These are phyloP conservation scores for Aureobasidium sp. DNA, from an alignment of 2,329 filamentous ascomycete genomes.

Conservation along the genomic window DNA sequence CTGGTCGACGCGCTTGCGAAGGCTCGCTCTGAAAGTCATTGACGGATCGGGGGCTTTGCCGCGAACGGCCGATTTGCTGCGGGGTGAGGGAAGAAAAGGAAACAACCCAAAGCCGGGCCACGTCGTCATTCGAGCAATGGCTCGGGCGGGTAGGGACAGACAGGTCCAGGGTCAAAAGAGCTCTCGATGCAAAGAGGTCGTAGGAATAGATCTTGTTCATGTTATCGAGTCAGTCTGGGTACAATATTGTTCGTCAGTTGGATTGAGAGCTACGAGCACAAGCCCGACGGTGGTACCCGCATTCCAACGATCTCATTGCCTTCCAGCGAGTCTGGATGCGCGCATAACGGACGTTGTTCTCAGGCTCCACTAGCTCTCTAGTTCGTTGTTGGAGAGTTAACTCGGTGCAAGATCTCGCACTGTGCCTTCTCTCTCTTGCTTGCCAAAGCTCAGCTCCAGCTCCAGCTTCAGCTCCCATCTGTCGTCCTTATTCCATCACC, in stretches of 20 bases:
- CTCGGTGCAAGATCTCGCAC: slow-evolving; percentile 5
- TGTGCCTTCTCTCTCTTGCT: slow-evolving; percentile 1
- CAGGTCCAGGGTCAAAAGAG: neutral
- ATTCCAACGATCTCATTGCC: slow-evolving; percentile 12
- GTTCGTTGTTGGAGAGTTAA: slow-evolving; percentile 7
- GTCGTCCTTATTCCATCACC: neutral
- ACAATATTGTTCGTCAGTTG: neutral
- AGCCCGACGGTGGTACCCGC: slow-evolving; percentile 10
- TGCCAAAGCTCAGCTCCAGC: slow-evolving; percentile 2
- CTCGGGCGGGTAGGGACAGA: neutral
- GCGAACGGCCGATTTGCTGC: slow-evolving; percentile 3
- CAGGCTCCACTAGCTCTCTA: slow-evolving; percentile 12
- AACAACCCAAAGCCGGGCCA: neutral
- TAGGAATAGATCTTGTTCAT: neutral
- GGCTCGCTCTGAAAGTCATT: neutral
- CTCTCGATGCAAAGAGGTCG: neutral
- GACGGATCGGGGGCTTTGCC: slow-evolving; percentile 5
- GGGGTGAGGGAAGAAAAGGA: neutral
- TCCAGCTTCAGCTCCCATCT: slow-evolving; percentile 9
- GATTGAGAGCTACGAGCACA: neutral
- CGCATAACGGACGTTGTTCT: slow-evolving; percentile 10
- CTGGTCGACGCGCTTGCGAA: slow-evolving; percentile 6
- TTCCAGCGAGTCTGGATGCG: slow-evolving; percentile 9
- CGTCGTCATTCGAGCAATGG: neutral
- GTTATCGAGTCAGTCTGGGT: neutral